These are phyloP conservation scores for Vigna mungo DNA, from an alignment of 306 rosid genomes.

Conservation along the genomic window DNA sequence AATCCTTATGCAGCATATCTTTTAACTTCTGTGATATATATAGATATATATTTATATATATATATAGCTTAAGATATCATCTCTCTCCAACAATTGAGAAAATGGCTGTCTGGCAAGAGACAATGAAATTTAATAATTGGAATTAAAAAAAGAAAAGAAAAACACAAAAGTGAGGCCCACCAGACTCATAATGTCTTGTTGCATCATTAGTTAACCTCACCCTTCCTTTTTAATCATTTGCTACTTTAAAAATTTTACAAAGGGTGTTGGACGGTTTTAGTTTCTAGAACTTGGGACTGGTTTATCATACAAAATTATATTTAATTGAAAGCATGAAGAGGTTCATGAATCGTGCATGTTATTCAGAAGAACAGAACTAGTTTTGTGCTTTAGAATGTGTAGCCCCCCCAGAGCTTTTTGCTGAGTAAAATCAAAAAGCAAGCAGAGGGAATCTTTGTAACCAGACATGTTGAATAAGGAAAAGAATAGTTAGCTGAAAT, in stretches of 20 bases:
- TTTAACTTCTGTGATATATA: slow-evolving; percentile 7
- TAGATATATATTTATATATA: slow-evolving; percentile 2
- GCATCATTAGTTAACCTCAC: slow-evolving; percentile 66
- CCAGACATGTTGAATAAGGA: slow-evolving; percentile 34
- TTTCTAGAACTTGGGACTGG: slow-evolving; percentile 42
- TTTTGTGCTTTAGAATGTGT: slow-evolving; percentile 32
- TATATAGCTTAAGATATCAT: slow-evolving; percentile 41
- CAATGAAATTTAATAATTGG: slow-evolving; percentile 69
- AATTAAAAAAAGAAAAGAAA: slow-evolving; percentile 55
- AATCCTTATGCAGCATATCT: slow-evolving; percentile 48
- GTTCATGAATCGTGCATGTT: slow-evolving; percentile 60
- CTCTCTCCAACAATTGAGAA: slow-evolving; percentile 78
- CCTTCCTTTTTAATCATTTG: slow-evolving; percentile 63
- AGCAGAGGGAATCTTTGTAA: slow-evolving; percentile 40
- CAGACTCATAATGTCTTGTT: slow-evolving; percentile 68
- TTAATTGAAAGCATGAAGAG: slow-evolving; percentile 43
- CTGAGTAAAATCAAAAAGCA: slow-evolving; percentile 43
- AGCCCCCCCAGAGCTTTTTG: slow-evolving; percentile 17
- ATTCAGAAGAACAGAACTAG: background rate
- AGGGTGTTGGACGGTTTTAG: slow-evolving; percentile 45
- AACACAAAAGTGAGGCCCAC: slow-evolving; percentile 71
- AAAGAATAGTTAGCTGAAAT: slow-evolving; percentile 23
- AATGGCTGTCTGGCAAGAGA: slow-evolving; percentile 84
- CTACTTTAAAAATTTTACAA: slow-evolving; percentile 49
- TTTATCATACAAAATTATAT: slow-evolving; percentile 41